A percentile compares a stretch with the other conserved stretches of the same genome.
Conservation (phyloP, 805 yeast species). For the Starmerella cellae region DNA sequence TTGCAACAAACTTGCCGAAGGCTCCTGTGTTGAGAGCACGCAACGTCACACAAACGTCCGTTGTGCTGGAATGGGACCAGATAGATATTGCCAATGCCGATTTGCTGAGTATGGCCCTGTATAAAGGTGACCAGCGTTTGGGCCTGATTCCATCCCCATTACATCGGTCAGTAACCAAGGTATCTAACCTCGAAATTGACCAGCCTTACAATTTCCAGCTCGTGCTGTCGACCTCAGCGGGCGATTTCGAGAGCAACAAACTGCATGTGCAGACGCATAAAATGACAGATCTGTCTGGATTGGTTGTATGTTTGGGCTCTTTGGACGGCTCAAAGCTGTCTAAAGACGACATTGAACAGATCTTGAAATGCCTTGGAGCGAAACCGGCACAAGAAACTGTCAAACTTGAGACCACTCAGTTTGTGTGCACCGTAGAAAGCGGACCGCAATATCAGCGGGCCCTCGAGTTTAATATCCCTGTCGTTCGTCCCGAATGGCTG, state of each 20-base stretch:
- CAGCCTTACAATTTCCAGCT: conserved; percentile 67
- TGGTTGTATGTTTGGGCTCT: conserved; percentile 80
- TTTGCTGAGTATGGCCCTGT: conserved; percentile 60
- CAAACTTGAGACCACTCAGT: conserved; percentile 87
- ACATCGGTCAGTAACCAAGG: conserved; percentile 64
- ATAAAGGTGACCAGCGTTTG: conserved; percentile 52
- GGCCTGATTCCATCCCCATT: conserved; percentile 78
- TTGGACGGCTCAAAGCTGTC: conserved; percentile 42
- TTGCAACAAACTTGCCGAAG: conserved; percentile 60
- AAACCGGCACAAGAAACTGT: conserved; percentile 62
- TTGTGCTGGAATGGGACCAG: conserved; percentile 90
- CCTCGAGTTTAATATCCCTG: conserved; percentile 72
- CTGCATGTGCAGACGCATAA: conserved; percentile 73
- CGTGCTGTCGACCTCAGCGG: conserved; percentile 78
- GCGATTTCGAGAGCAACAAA: conserved; percentile 56
- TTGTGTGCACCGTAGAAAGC: conserved; percentile 54
- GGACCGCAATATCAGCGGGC: conserved; percentile 76
- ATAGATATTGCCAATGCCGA: conserved; percentile 71
- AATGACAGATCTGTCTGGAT: conserved; percentile 90
- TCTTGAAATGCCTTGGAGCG: conserved; percentile 66
- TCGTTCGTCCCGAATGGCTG: conserved; percentile 93
- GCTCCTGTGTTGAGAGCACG: conserved; percentile 54
- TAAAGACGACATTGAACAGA: conserved; percentile 43
- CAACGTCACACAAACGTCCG: conserved; percentile 86
- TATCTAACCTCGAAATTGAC: conserved; percentile 85